A percentile compares a stretch with the other conserved stretches of the same genome.
Evolutionary conservation across 1,284 basidiomycete species (phyloP).

Genomic region (Pseudozyma pruni): DNA sequence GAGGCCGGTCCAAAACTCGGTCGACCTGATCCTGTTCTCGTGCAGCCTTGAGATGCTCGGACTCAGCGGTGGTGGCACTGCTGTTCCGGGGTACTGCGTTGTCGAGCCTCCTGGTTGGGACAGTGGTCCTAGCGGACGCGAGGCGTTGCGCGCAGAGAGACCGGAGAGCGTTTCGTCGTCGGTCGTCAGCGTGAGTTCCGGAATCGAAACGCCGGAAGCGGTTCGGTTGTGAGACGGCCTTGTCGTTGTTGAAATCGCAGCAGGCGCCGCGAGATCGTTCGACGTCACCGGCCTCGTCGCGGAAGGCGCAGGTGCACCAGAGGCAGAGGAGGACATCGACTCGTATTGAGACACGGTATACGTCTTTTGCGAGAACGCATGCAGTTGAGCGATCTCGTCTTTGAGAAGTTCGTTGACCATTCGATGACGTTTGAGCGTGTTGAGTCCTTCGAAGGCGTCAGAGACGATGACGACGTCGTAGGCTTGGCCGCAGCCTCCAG

Average conservation of each 20-base stretch:
- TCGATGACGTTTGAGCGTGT: constrained; percentile 65
- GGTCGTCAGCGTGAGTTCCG: constrained; percentile 64
- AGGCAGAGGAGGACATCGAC: constrained; percentile 20
- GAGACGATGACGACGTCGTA: constrained; percentile 67
- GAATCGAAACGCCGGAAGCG: constrained; percentile 58
- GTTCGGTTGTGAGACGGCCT: constrained; percentile 52
- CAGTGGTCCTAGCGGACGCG: constrained; percentile 26
- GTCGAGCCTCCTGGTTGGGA: constrained; percentile 32
- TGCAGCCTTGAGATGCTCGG: constrained; percentile 61
- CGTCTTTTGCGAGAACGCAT: constrained; percentile 69
- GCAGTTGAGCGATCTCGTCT: constrained; percentile 69
- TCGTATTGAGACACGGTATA: constrained; percentile 60
- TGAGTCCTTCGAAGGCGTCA: constrained; percentile 61
- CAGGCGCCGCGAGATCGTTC: constrained; percentile 31
- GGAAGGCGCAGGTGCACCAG: constrained; percentile 12
- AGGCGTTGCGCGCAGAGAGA: constrained; percentile 20
- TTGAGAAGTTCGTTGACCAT: constrained; percentile 69
- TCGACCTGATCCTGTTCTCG: constrained; percentile 50
- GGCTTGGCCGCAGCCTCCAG: constrained; percentile 66
- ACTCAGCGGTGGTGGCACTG: constrained; percentile 30
- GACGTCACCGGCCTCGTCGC: constrained; percentile 15
- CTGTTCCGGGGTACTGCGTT: constrained; percentile 36
- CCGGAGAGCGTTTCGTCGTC: constrained; percentile 53
- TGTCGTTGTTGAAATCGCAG: constrained; percentile 26
- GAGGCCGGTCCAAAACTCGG: constrained; percentile 63